These are phyloP conservation scores for Boletus rufocinnamomeus DNA, from an alignment of 768 basidiomycete genomes.

Conservation along the genomic window DNA sequence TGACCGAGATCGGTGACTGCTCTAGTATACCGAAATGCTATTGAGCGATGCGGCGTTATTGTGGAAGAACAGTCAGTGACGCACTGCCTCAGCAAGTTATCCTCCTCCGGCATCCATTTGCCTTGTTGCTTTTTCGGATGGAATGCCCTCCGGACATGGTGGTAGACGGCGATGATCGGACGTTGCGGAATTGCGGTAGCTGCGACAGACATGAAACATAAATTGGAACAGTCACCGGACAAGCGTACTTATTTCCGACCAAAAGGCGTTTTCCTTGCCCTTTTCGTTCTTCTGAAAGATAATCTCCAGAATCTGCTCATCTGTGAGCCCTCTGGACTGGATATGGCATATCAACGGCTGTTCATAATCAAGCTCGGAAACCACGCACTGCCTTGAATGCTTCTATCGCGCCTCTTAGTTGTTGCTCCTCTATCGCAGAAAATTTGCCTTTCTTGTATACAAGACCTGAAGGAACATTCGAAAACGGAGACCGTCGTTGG, in stretches of 20 bases:
- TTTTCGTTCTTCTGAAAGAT: slow-evolving; percentile 71
- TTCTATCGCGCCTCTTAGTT: slow-evolving; percentile 64
- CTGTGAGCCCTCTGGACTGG: slow-evolving; percentile 53
- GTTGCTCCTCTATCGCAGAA: slow-evolving; percentile 73
- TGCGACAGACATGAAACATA: slow-evolving; percentile 32
- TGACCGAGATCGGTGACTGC: slow-evolving; percentile 71
- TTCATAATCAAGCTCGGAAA: neutral
- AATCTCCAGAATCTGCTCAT: slow-evolving; percentile 58
- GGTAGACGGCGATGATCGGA: slow-evolving; percentile 82
- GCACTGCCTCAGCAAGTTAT: slow-evolving; percentile 62
- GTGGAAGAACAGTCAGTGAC: slow-evolving; percentile 23
- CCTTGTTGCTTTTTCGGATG: slow-evolving; percentile 75
- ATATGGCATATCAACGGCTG: slow-evolving; percentile 5
- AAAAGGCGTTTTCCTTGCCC: slow-evolving; percentile 65
- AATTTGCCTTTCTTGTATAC: slow-evolving; percentile 89
- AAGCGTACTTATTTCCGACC: slow-evolving; percentile 75
- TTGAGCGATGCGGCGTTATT: slow-evolving; percentile 7
- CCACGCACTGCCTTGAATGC: slow-evolving; percentile 56
- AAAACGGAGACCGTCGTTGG: slow-evolving; percentile 2
- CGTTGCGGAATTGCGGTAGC: slow-evolving; percentile 72
- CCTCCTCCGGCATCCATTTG: slow-evolving; percentile 68
- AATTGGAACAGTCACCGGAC: neutral
- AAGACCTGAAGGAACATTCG: slow-evolving; percentile 51
- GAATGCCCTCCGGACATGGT: slow-evolving; percentile 68
- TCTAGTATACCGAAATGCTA: slow-evolving; percentile 38